Conservation (phyloP, 805 yeast genomes). For the Blastobotrys robertii region DNA sequence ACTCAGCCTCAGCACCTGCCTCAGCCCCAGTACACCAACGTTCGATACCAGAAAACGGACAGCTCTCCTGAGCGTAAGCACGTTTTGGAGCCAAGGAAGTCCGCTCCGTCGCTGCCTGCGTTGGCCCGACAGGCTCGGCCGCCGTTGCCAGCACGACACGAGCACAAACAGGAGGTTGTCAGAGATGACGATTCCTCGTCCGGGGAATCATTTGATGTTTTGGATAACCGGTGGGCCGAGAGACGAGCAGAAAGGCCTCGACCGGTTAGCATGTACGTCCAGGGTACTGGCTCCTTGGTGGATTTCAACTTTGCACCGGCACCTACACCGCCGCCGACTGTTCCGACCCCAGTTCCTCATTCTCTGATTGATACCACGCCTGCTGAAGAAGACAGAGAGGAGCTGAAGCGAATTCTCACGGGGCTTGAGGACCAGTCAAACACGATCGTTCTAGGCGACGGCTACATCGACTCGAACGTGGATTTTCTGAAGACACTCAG, state of each 20-base stretch:
- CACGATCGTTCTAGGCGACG: constrained; percentile 25
- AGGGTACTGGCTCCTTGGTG: neutral
- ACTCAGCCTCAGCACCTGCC: constrained; percentile 6
- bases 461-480: constrained; percentile 26
- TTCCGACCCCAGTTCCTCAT: neutral
- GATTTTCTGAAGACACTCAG: constrained; percentile 28
- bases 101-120: neutral
- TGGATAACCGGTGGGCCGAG: too few species aligned
- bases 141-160: too few species aligned
- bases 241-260: neutral
- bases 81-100: neutral
- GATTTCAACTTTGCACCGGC: neutral
- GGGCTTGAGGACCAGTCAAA: constrained; percentile 25
- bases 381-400: constrained; percentile 16
- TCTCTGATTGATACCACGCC: constrained; percentile 7
- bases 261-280: neutral
- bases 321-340: constrained; percentile 1
- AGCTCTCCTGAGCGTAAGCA: neutral
- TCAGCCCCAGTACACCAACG: neutral
- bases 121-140: too few species aligned
- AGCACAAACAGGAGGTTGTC: too few species aligned
- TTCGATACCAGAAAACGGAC: neutral
- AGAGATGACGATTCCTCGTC: too few species aligned
- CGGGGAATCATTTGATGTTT: too few species aligned
- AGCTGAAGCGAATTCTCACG: constrained; percentile 26